A percentile compares a stretch with the other conserved stretches of the same genome.
Conservation (phyloP, 345 rosid genomes). For the Pistacia atlantica region DNA sequence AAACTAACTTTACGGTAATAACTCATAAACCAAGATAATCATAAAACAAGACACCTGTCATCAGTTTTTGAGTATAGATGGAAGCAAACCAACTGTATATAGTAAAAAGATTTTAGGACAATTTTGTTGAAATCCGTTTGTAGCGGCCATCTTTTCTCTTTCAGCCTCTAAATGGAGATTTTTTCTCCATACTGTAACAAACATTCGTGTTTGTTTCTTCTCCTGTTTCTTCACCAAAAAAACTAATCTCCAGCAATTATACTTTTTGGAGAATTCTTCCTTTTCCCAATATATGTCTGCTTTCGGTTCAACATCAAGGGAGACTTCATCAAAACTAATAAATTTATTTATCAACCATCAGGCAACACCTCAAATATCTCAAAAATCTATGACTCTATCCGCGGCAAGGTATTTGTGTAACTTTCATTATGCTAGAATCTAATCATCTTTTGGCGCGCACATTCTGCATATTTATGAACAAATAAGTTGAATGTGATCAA, state of each 20-base stretch:
- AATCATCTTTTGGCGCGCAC: not conserved
- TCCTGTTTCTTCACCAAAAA: conserved; percentile 20
- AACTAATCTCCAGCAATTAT: not conserved
- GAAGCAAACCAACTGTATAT: not conserved
- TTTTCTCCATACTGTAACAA: conserved; percentile 21
- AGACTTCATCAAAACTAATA: not conserved
- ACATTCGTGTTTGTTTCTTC: conserved; percentile 11
- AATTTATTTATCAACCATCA: not conserved
- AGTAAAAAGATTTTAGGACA: conserved; percentile 15
- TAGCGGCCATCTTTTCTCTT: conserved; percentile 17
- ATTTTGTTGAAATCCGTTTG: conserved; percentile 12
- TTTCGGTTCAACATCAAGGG: not conserved
- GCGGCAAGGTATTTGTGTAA: not conserved
- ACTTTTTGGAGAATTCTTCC: not conserved
- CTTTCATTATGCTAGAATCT: not conserved
- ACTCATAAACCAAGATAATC: not conserved
- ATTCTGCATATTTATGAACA: not conserved
- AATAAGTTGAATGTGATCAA: not conserved
- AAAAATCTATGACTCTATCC: not conserved
- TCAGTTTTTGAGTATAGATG: not conserved
- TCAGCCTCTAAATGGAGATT: conserved; percentile 30
- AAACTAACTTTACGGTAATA: too few relatives aligned
- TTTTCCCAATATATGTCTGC: not conserved
- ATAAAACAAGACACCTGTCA: not conserved
- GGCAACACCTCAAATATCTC: not conserved